These are phyloP conservation scores for Centella asiatica DNA, from an alignment of 129 eudicot genomes.

Conservation along the genomic window DNA sequence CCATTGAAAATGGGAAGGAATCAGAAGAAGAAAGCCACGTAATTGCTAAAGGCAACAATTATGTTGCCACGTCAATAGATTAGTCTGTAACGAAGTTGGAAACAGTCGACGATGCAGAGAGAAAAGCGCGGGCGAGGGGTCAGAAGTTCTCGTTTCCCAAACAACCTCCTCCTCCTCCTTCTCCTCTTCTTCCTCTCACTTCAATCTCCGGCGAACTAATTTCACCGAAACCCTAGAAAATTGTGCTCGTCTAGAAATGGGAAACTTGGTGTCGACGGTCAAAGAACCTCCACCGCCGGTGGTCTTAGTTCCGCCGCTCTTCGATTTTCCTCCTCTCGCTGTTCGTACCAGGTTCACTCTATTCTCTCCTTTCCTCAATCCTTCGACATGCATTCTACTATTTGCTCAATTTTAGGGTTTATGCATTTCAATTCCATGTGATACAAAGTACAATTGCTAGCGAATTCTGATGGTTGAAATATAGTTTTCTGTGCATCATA, in stretches of 20 bases:
- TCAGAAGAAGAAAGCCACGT: not conserved
- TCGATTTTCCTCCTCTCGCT: constrained; percentile 96
- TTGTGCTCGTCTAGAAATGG: constrained; percentile 23
- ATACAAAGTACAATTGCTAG: not conserved
- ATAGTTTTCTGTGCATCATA: too few species aligned
- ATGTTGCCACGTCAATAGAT: not conserved
- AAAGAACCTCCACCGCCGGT: constrained; percentile 74
- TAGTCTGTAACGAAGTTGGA: constrained; percentile 5
- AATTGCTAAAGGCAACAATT: not conserved
- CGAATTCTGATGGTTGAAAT: not conserved
- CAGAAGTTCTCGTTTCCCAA: constrained; percentile 29
- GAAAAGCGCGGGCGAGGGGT: constrained; percentile 41
- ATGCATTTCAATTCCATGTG: too few species aligned
- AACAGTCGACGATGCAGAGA: constrained; percentile 25
- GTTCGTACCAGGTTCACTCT: constrained; percentile 69
- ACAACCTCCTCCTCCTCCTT: constrained; percentile 6
- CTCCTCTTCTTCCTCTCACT: not conserved
- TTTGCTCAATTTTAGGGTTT: too few species aligned
- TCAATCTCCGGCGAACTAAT: not conserved
- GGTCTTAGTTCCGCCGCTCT: constrained; percentile 95
- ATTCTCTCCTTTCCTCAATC: not conserved
- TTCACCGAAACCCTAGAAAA: not conserved
- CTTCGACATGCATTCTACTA: not conserved
- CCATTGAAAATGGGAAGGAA: too few species aligned
- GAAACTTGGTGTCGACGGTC: constrained; percentile 37